Base-by-base conservation (phyloP, 78 protist species). In the Protostelium mycophagum region DNA sequence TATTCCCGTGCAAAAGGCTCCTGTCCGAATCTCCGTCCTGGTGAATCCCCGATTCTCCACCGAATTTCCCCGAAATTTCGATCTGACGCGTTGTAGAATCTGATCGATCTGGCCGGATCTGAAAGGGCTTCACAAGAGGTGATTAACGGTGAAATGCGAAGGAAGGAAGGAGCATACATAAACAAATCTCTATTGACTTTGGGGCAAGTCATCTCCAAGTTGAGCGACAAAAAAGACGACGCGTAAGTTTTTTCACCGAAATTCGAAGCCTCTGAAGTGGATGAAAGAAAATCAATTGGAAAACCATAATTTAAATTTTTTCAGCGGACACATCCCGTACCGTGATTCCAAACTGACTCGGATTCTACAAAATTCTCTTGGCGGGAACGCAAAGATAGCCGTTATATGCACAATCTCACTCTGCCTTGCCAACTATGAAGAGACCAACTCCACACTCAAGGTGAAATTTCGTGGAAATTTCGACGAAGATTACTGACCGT, bases 51-150 rank as follows among this genome's bases (percentile, higher is more conserved):
- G 73, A 5, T 5, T 25, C 31, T 51, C 31, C 29, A 85, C n/a
- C n/a, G n/a, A n/a, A n/a, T n/a, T n/a, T n/a, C n/a, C n/a, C n/a
- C n/a, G n/a, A n/a, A n/a, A n/a, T n/a, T n/a, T 51, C 16, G 31
- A 16, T 51, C 34, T 85, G 86, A 36, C 5, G 34, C 5, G 5
- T 29, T 28, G 38, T 85, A 84, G 83, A 97, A 96, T 87, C 84
- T 97, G 28, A 97, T 97, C 35, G 98, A 97, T 90, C 94, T 97
- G 38, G 98, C 98, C 16, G 98, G 98, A 1, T 92, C 96, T 1
- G 98, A 97, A 83, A 89, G 95, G 25, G 92, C 94, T 28, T 0
- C 87, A 0, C 85, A 83, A 37, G 93, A 95, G 0, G 91, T 89
- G 10, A 92, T 93, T 0, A 95, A 97, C 34, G 96, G 96, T 0